phyloP scores from a whole-genome alignment of 164 flowering plant species.

The Stephania cephalantha region DNA sequence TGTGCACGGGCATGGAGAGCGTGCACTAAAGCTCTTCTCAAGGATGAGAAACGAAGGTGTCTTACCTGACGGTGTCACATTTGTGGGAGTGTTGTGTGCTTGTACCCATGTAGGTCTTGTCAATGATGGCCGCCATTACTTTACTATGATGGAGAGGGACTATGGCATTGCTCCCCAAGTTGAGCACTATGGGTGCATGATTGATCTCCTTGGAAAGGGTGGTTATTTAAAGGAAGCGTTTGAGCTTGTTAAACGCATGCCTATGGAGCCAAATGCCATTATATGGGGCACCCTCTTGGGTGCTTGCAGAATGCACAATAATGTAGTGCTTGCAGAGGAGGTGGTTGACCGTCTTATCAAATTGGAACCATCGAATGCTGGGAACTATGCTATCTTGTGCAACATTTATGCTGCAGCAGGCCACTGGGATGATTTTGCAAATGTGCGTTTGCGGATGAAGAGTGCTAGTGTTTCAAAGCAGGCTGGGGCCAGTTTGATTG shows the following conservation, averaged over 20 bases:
- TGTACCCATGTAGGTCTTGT: constrained; percentile 24
- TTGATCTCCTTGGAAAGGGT: constrained; percentile 25
- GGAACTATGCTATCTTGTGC: constrained; percentile 52
- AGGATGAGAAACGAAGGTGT: constrained; percentile 52
- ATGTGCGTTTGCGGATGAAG: constrained; percentile 49
- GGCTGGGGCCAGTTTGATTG: constrained; percentile 62
- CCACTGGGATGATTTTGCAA: constrained; percentile 55
- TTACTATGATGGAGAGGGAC: constrained; percentile 22
- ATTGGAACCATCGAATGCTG: constrained; percentile 42
- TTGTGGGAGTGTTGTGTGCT: constrained; percentile 22
- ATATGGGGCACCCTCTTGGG: constrained; percentile 61
- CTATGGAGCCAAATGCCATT: constrained; percentile 31
- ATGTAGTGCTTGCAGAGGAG: constrained; percentile 47
- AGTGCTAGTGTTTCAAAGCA: constrained; percentile 31
- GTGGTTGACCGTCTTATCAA: constrained; percentile 36
- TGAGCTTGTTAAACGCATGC: constrained; percentile 23
- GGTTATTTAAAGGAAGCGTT: constrained; percentile 24
- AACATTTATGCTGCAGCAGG: constrained; percentile 67
- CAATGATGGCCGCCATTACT: constrained; percentile 18
- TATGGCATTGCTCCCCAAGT: constrained; percentile 28
- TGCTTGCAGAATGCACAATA: constrained; percentile 35
- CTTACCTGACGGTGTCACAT: constrained; percentile 22
- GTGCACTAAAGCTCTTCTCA: constrained; percentile 27
- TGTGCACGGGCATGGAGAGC: constrained; percentile 58
- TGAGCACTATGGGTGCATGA: constrained; percentile 33